These are phyloP conservation scores for Rhizopus stolonifer DNA, from an alignment of 371 early-diverging fungal species.

Conservation along the genomic window DNA sequence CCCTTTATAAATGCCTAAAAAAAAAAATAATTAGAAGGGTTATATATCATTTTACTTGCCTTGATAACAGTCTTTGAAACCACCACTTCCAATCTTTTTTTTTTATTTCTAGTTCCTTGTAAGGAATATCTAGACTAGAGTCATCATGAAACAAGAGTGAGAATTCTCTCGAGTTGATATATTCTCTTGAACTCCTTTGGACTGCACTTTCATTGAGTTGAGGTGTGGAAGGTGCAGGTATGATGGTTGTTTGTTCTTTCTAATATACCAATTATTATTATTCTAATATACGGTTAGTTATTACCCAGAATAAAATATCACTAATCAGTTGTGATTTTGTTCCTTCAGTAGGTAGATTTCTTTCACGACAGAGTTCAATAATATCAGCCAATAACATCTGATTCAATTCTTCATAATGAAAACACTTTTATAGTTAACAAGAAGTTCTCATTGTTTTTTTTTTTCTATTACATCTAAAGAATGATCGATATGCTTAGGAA, in stretches of 20 bases:
- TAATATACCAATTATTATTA: background rate
- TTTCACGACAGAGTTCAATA: slow-evolving; percentile 72
- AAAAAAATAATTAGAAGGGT: background rate
- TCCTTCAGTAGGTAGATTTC: slow-evolving; percentile 65
- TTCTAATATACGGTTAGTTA: background rate
- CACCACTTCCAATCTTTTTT: slow-evolving; percentile 75
- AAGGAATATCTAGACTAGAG: slow-evolving; percentile 60
- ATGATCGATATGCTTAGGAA: slow-evolving; percentile 34
- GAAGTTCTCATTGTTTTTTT: background rate
- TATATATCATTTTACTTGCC: slow-evolving; percentile 26
- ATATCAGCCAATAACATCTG: slow-evolving; percentile 67
- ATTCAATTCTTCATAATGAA: slow-evolving; percentile 42
- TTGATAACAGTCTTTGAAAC: slow-evolving; percentile 77
- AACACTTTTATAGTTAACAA: slow-evolving; percentile 14
- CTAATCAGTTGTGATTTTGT: slow-evolving; percentile 62
- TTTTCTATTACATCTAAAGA: slow-evolving; percentile 33
- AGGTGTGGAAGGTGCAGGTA: slow-evolving; percentile 73
- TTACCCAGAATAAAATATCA: slow-evolving; percentile 58
- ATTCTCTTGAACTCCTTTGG: slow-evolving; percentile 36
- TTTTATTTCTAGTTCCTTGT: slow-evolving; percentile 56
- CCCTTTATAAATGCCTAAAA: slow-evolving; percentile 16
- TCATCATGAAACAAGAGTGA: slow-evolving; percentile 48
- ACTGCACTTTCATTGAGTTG: slow-evolving; percentile 44
- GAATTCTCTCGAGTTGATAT: slow-evolving; percentile 53
- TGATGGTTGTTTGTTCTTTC: slow-evolving; percentile 56